Percentiles rank a stretch among this genome's conserved stretches.
Conservation (phyloP, 371 early-diverging fungal genomes). For the Lichtheimia corymbifera region DNA sequence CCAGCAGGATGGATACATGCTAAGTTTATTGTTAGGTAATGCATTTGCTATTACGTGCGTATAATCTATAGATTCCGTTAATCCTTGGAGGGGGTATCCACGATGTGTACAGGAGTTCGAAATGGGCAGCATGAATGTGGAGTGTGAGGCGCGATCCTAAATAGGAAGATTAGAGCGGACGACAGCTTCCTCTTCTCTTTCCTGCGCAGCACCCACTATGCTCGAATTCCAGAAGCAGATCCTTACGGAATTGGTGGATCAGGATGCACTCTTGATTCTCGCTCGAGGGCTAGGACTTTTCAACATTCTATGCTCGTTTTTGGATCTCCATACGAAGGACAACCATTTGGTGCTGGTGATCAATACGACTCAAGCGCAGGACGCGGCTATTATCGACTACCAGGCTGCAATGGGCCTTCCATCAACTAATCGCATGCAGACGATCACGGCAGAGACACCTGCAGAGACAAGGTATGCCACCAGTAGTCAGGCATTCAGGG, state of each 20-base stretch:
- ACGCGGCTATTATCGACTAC: slow-evolving; percentile 58
- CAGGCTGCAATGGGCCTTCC: slow-evolving; percentile 46
- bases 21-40: too few relatives aligned
- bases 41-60: too few relatives aligned
- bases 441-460: slow-evolving; percentile 68
- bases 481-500: background rate
- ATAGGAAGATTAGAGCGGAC: too few relatives aligned
- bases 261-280: slow-evolving; percentile 83
- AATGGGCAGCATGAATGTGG: too few relatives aligned
- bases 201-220: slow-evolving; percentile 13
- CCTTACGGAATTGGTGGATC: slow-evolving; percentile 64
- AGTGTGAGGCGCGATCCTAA: too few relatives aligned
- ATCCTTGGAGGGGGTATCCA: too few relatives aligned
- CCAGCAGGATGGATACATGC: too few relatives aligned
- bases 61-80: too few relatives aligned
- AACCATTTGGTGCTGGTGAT: slow-evolving; percentile 81
- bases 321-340: slow-evolving; percentile 69
- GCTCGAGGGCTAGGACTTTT: slow-evolving; percentile 83
- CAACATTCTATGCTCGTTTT: slow-evolving; percentile 64
- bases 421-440: slow-evolving; percentile 37
- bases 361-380: slow-evolving; percentile 72
- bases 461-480: slow-evolving; percentile 53
- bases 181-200: background rate
- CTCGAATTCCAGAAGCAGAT: slow-evolving; percentile 75
- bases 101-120: too few relatives aligned